A percentile compares a stretch with the other conserved stretches of the same genome.
Evolutionary conservation across 768 basidiomycete species (phyloP).

Genomic region (Agaricus sinodeliciosus): DNA sequence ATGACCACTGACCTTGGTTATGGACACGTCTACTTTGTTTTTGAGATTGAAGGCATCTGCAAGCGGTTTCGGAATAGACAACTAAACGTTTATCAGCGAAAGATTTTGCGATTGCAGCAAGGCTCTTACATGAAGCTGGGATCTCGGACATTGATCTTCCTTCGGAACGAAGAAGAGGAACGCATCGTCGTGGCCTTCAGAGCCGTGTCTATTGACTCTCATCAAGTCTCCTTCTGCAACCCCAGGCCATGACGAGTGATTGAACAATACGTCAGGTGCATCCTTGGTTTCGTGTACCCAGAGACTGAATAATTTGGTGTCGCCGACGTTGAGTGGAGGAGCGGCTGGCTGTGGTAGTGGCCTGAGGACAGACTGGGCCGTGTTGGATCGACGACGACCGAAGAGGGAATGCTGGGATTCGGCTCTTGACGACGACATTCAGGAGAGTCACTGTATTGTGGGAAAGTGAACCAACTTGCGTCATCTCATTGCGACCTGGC

Average conservation of each 20-base stretch:
- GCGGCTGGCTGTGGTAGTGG: constrained; percentile 34
- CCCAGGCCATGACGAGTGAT: constrained; percentile 73
- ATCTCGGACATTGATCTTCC: constrained; percentile 54
- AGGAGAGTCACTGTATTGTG: too few species aligned
- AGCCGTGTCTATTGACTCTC: constrained; percentile 38
- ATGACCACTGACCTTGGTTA: constrained; percentile 49
- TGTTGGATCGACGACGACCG: constrained; percentile 67
- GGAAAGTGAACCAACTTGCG: neutral
- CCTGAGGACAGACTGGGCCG: constrained; percentile 59
- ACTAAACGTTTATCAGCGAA: constrained; percentile 28
- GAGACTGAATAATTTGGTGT: constrained; percentile 52
- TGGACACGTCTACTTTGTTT: constrained; percentile 64
- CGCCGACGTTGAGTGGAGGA: constrained; percentile 54
- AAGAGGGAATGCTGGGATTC: constrained; percentile 55
- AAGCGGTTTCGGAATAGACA: constrained; percentile 68
- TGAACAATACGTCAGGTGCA: constrained; percentile 53
- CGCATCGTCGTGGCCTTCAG: constrained; percentile 31
- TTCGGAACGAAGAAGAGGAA: constrained; percentile 63
- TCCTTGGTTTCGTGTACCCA: constrained; percentile 75
- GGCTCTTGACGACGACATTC: constrained; percentile 50
- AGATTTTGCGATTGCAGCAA: neutral
- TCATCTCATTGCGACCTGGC: too few species aligned
- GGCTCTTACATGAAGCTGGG: constrained; percentile 54
- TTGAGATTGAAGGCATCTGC: constrained; percentile 66
- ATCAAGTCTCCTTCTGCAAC: constrained; percentile 72